phyloP scores from a whole-genome alignment of 2,329 filamentous ascomycete species.

The Coniochaeta sp. region DNA sequence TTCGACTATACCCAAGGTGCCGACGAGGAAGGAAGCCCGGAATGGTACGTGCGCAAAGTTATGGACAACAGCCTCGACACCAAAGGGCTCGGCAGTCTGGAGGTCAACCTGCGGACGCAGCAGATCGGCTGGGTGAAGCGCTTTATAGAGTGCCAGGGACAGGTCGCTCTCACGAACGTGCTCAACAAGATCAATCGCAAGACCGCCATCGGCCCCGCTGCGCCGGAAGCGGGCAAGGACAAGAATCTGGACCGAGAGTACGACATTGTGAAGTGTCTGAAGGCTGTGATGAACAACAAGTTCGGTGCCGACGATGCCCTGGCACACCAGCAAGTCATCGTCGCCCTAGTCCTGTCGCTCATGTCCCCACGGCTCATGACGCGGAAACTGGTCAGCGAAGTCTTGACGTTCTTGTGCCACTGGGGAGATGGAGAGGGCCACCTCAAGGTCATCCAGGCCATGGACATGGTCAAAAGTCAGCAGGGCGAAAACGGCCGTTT shows the following conservation, averaged over 20 bases:
- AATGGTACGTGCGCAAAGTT: conserved; percentile 96
- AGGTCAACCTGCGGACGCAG: conserved; percentile 91
- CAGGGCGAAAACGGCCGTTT: conserved; percentile 92
- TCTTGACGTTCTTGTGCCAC: conserved; percentile 91
- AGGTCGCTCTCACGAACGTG: conserved; percentile 90
- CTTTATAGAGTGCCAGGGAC: conserved; percentile 95
- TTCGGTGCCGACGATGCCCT: conserved; percentile 96
- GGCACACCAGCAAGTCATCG: conserved; percentile 79
- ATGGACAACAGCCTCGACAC: conserved; percentile 92
- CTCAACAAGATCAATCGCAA: conserved; percentile 89
- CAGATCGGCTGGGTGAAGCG: conserved; percentile 96
- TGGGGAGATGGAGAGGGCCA: conserved; percentile 84
- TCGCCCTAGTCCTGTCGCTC: conserved; percentile 78
- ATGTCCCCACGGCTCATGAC: conserved; percentile 86
- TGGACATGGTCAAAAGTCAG: conserved; percentile 84
- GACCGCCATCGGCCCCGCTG: conserved; percentile 64
- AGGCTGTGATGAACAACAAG: conserved; percentile 98
- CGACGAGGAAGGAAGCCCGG: conserved; percentile 91
- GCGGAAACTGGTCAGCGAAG: conserved; percentile 89
- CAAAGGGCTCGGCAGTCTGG: conserved; percentile 86
- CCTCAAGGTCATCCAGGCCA: conserved; percentile 83
- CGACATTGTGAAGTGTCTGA: conserved; percentile 95
- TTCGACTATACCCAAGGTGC: conserved; percentile 67
- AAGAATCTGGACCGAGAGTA: conserved; percentile 88
- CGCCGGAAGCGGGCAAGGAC: conserved; percentile 54